Percentiles rank a stretch among this genome's conserved stretches.
Evolutionary conservation across 2,329 filamentous ascomycete species (phyloP).

Genomic region (Neofusicoccum laricinum): DNA sequence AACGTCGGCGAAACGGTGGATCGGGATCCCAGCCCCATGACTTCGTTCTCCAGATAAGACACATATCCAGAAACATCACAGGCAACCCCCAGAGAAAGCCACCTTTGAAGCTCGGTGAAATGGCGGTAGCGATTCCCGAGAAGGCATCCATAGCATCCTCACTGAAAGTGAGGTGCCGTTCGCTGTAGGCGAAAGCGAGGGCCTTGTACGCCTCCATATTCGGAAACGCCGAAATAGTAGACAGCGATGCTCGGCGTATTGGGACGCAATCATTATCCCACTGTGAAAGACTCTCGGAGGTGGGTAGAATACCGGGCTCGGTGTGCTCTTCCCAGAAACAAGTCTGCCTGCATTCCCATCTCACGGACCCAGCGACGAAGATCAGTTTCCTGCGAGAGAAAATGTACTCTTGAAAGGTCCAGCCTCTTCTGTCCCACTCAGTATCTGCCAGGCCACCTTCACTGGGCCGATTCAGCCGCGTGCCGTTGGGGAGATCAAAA

Average conservation of each 20-base stretch:
- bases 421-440: neutral
- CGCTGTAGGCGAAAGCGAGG: neutral
- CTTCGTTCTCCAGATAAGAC: neutral
- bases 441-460: neutral
- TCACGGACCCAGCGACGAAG: neutral
- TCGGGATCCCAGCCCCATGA: neutral
- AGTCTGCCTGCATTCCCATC: neutral
- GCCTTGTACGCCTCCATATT: neutral
- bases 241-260: neutral
- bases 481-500: neutral
- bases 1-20: neutral
- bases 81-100: neutral
- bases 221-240: neutral
- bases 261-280: neutral
- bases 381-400: neutral
- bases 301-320: neutral
- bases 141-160: neutral
- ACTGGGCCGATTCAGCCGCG: neutral
- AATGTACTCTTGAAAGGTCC: conserved; percentile 6
- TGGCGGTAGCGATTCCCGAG: neutral
- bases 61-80: neutral
- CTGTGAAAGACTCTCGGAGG: neutral
- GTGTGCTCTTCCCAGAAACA: neutral
- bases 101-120: neutral
- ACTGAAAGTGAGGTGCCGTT: neutral